Conservation (phyloP, 148 eudicot species). For the Camellia lanceoleosa region DNA sequence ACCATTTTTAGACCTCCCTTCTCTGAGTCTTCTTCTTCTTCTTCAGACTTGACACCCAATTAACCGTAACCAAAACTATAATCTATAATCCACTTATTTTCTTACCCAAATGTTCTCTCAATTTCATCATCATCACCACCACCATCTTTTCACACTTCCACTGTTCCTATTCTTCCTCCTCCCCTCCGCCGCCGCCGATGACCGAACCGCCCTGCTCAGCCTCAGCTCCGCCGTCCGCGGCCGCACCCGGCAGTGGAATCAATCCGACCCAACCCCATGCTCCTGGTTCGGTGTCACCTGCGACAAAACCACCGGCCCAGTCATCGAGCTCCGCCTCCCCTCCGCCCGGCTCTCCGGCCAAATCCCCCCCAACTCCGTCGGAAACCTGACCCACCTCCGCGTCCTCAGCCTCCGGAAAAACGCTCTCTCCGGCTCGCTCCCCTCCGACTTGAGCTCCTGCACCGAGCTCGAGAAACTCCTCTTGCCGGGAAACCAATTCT, state of each 20-base stretch:
- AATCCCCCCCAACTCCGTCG: slow-evolving; percentile 29
- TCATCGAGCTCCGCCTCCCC: slow-evolving; percentile 42
- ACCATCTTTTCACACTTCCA: slow-evolving; percentile 8
- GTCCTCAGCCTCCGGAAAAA: slow-evolving; percentile 48
- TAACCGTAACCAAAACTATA: too few species aligned
- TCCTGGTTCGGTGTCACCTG: slow-evolving; percentile 42
- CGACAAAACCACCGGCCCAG: slow-evolving; percentile 18
- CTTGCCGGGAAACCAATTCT: slow-evolving; percentile 32
- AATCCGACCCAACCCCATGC: slow-evolving; percentile 24
- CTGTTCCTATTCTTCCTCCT: slow-evolving; percentile 1
- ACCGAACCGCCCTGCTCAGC: slow-evolving; percentile 30
- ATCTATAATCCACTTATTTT: not conserved
- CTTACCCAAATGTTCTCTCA: not conserved
- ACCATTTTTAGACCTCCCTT: too few species aligned
- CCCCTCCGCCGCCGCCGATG: slow-evolving; percentile 25
- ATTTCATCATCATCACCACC: slow-evolving; percentile 3
- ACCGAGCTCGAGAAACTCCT: slow-evolving; percentile 24
- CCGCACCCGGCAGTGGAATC: slow-evolving; percentile 27
- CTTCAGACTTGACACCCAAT: too few species aligned
- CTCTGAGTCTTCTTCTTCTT: too few species aligned
- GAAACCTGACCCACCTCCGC: slow-evolving; percentile 33
- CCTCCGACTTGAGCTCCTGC: slow-evolving; percentile 31
- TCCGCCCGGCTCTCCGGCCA: slow-evolving; percentile 35
- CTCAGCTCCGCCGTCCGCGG: slow-evolving; percentile 32
- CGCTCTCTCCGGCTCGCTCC: slow-evolving; percentile 39